Conservation (phyloP, 192 early-diverging fungal species). For the Thamnidium elegans region DNA sequence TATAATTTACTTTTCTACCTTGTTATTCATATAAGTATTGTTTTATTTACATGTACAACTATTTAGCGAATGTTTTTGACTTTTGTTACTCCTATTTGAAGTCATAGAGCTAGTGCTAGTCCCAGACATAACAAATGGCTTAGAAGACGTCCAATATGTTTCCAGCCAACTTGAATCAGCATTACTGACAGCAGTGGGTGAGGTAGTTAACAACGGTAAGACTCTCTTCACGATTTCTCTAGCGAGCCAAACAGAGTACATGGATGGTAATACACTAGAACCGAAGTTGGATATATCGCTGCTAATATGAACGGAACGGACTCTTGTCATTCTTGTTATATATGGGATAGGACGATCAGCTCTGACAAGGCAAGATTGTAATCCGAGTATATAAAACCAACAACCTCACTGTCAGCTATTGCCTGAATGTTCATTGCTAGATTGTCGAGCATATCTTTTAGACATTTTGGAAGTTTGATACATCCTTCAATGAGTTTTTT, state of each 20-base stretch:
- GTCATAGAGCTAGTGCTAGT: neutral
- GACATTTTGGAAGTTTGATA: no score
- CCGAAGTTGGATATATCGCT: slow-evolving; percentile 1
- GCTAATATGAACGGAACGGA: slow-evolving; percentile 2
- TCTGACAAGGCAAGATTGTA: neutral
- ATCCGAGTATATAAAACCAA: slow-evolving; percentile 6
- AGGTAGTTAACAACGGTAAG: neutral
- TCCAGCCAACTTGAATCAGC: slow-evolving; percentile 3
- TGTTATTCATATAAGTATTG: neutral
- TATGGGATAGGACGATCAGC: neutral
- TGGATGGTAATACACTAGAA: neutral
- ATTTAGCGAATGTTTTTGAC: neutral
- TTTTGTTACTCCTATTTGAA: neutral
- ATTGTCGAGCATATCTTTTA: no score
- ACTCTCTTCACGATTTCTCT: neutral
- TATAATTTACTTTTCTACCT: slow-evolving; percentile 6
- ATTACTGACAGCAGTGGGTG: neutral
- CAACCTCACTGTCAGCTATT: neutral
- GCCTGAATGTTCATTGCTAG: no score
- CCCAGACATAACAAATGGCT: neutral
- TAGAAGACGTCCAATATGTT: neutral
- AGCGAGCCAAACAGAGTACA: slow-evolving; percentile 2
- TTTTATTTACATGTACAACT: neutral
- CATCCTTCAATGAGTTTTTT: no score
- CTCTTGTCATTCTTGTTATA: neutral